Evolutionary conservation across 495 filamentous ascomycete species (phyloP), one percentile per base, ranked within the genome.

Genomic region (Penicillium herquei): DNA sequence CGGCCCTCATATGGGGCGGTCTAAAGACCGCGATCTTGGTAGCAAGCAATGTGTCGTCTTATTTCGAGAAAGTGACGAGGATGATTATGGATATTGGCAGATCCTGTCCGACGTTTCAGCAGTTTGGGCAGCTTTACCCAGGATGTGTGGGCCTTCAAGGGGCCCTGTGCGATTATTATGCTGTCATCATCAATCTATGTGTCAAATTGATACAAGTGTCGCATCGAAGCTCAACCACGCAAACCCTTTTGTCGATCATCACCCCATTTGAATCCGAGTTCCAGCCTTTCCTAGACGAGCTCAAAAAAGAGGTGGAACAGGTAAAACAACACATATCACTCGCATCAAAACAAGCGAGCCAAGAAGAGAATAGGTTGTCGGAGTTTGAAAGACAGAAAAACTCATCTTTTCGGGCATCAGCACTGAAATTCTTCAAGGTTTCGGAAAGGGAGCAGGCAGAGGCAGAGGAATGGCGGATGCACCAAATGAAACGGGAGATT

Each of bases 1-100:
- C 70, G 1, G 72, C 69, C 40, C 61, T 74, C 17, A 56, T 75
- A 16, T 75, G 72, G 72, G 72, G 72, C 17, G 65, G 63, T 30
- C 57, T 71, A 9, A 65, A 67, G 47, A 54, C 64, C 12, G 61
- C 71, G 13, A 42, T 73, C 40, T 53, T 59, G 33, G 42, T 33
- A 37, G 69, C 69, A 7, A 63, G 49, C 52, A 71, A 68, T 42
- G 51, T 68, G 35, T 48, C 69, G 14, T 58, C 56, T 12, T 72
- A 72, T 39, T 72, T 72, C 35, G 69, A 71, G 13, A 68, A 69
- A 51, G 44, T 72, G 31, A 59, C 70, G 7, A 52, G 56, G 16
- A 56, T 68, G 40, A 65, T 72, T 43, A 68, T 70, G 67, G 32
- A 32, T 16, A 58, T 71, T 7, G 59, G 58, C n/a, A 65, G 57